These are phyloP conservation scores for Coffea eugenioides DNA, from an alignment of 257 asterid species.

Conservation along the genomic window DNA sequence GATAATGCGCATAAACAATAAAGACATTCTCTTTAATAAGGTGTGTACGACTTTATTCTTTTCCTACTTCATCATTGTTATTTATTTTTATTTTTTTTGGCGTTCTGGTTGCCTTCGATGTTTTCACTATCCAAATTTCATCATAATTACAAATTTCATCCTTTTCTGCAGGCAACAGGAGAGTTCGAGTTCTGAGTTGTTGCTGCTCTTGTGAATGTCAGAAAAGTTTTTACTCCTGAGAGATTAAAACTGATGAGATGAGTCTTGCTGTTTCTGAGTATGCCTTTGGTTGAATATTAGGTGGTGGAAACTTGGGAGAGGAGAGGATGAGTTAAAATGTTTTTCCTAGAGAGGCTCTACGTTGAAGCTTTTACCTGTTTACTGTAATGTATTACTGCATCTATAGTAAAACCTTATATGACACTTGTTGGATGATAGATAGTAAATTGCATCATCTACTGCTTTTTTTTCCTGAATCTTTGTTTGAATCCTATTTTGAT, in stretches of 20 bases:
- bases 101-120: not conserved
- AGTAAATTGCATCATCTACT: not conserved
- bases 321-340: slow-evolving; percentile 17
- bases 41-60: slow-evolving; percentile 15
- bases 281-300: slow-evolving; percentile 26
- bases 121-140: not conserved
- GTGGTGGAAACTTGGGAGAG: slow-evolving; percentile 25
- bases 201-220: slow-evolving; percentile 8
- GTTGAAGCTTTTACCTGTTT: slow-evolving; percentile 17
- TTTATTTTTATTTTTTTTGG: not conserved
- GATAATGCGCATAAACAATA: slow-evolving; percentile 91
- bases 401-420: slow-evolving; percentile 11
- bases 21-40: slow-evolving; percentile 80
- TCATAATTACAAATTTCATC: not conserved
- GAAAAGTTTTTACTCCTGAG: not conserved
- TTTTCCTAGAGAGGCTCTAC: slow-evolving; percentile 28
- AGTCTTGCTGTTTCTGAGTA: slow-evolving; percentile 14
- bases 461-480: not conserved
- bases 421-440: slow-evolving; percentile 19
- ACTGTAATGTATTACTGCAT: slow-evolving; percentile 8
- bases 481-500: not conserved
- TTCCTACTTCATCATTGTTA: not conserved
- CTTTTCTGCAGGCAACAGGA: slow-evolving; percentile 64
- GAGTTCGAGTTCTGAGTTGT: slow-evolving; percentile 77
- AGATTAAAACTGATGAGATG: slow-evolving; percentile 24